These are phyloP conservation scores for Quillaja saponaria DNA, from an alignment of 306 rosid genomes.

Conservation along the genomic window DNA sequence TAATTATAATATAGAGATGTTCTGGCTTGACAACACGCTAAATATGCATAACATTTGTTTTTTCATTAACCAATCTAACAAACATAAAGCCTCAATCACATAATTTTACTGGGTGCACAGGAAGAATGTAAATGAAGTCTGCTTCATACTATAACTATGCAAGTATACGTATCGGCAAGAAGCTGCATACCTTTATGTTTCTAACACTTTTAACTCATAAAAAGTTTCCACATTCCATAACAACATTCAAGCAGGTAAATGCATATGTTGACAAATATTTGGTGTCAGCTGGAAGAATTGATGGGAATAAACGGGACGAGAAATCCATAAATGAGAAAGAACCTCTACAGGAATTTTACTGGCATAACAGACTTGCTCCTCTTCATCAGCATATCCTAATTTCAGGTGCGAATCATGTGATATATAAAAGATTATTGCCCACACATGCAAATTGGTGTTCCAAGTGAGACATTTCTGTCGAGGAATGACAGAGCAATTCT, in stretches of 20 bases:
- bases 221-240: constrained; percentile 27
- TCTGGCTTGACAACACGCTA: no score
- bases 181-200: background rate
- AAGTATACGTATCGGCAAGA: background rate
- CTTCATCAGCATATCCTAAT: constrained; percentile 52
- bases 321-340: constrained; percentile 31
- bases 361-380: constrained; percentile 39
- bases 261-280: constrained; percentile 26
- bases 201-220: constrained; percentile 11
- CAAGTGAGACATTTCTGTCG: constrained; percentile 39
- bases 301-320: constrained; percentile 32
- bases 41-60: no score
- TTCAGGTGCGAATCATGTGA: constrained; percentile 34
- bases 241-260: constrained; percentile 1
- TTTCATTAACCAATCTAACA: no score
- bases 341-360: constrained; percentile 37
- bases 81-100: no score
- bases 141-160: constrained; percentile 12
- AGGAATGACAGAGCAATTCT: constrained; percentile 71
- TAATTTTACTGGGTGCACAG: no score
- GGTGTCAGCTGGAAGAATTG: constrained; percentile 5
- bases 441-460: constrained; percentile 14
- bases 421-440: constrained; percentile 28
- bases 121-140: background rate
- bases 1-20: no score